Evolutionary conservation across 2,329 filamentous ascomycete species (phyloP), one percentile per base, ranked within the genome.

Genomic region (Neopestalotiopsis rosae): DNA sequence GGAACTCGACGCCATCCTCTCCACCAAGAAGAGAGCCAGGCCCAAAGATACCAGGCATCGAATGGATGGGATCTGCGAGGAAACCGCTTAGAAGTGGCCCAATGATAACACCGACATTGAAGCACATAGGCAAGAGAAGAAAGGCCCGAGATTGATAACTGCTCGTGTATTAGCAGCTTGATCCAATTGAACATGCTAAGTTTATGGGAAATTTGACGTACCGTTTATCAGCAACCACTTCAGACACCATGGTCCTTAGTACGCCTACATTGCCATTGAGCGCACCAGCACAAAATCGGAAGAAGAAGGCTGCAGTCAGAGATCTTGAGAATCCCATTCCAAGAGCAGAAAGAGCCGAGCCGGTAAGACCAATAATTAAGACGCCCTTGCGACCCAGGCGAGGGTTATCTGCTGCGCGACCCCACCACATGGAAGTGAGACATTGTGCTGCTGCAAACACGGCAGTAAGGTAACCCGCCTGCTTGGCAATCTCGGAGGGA

Each of bases 241-340:
- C 92, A 1, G 87, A 87, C 61, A 93, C 91, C 87, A 93, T 91
- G 5, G 91, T 93, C 70, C 91, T 83, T 90, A 94, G 91, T 3
- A 94, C 90, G 0, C 91, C 91, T 1, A 93, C 87, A 75, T 93
- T 94, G 1, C 91, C 92, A 77, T 94, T 94, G 63, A 93, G 78
- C 12, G 88, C 81, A 0, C 92, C 92, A 1, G 89, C 90, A 5
- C 93, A 71, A 32, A 85, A 85, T 7, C 91, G 81, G 74, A 81
- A 84, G 59, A 65, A 68, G 7, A 68, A 32, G 14, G 61, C 40
- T 20, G 67, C 42, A 14, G 17, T 61, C 10, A 56, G 56, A n/a
- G 67, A 68, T 30, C 67, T 83, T 3, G 89, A 89, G 73, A 94
- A 91, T 0, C 91, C 92, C 75, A 94, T 92, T 0, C 91, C 91